Evolutionary conservation across 352 stramenopile genomes (phyloP).

Genomic region (Bremia lactucae): DNA sequence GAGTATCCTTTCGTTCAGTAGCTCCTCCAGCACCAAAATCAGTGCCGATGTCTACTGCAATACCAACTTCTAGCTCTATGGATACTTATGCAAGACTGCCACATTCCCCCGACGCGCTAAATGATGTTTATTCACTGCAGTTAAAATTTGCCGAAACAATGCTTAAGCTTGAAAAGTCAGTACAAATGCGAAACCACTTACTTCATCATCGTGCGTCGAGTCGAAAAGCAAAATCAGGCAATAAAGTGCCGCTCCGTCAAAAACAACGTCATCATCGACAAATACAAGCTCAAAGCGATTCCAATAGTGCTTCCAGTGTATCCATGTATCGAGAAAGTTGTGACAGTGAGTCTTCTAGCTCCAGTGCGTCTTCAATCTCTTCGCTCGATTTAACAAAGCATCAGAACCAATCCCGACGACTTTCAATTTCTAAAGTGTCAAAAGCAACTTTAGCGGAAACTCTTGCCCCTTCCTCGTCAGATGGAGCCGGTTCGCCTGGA

Average conservation of each 20-base stretch:
- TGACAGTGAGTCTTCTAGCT: constrained; percentile 25
- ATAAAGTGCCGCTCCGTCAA: background rate
- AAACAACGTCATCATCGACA: background rate
- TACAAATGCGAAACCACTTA: constrained; percentile 46
- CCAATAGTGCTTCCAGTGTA: constrained; percentile 14
- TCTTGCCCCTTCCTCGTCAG: constrained; percentile 16
- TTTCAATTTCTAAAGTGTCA: constrained; percentile 10
- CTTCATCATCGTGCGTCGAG: constrained; percentile 15
- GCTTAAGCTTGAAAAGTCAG: constrained; percentile 53
- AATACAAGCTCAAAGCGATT: constrained; percentile 7
- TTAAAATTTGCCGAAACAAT: constrained; percentile 67
- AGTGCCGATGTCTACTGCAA: background rate
- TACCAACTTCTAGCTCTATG: background rate
- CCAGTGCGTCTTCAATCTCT: constrained; percentile 20
- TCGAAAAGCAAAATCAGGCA: background rate
- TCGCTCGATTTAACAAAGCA: constrained; percentile 14
- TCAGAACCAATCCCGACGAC: constrained; percentile 2
- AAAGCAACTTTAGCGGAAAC: constrained; percentile 24
- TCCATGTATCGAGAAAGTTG: constrained; percentile 10
- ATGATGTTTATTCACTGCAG: constrained; percentile 55
- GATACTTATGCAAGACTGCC: constrained; percentile 9
- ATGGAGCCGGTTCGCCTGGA: constrained; percentile 5
- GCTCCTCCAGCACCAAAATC: background rate
- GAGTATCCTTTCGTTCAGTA: constrained; percentile 1
- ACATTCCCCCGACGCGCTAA: constrained; percentile 29